These are phyloP conservation scores for Coemansia nantahalensis DNA, from an alignment of 192 early-diverging fungal genomes.

Conservation along the genomic window DNA sequence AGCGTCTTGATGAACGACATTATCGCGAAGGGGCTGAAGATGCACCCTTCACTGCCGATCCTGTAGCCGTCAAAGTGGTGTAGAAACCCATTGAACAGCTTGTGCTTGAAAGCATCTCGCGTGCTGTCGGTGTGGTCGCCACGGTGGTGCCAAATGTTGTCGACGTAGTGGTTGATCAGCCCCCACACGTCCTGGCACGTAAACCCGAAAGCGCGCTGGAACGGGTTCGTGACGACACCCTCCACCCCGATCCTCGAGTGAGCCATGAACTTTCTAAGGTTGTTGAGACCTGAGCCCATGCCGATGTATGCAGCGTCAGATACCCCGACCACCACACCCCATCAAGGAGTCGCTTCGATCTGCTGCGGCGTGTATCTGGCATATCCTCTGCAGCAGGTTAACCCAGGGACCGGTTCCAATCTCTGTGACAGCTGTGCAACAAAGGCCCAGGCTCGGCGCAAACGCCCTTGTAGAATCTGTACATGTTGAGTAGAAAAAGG, in stretches of 20 bases:
- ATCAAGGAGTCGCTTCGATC: too few species aligned
- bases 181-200: slow-evolving; percentile 4
- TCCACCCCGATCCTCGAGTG: background rate
- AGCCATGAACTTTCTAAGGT: background rate
- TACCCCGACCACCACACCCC: slow-evolving; percentile 5
- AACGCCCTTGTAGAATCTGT: too few species aligned
- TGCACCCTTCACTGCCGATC: background rate
- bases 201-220: slow-evolving; percentile 11
- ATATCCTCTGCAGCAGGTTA: too few species aligned
- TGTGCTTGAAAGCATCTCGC: background rate
- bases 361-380: too few species aligned
- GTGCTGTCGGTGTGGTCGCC: too few species aligned
- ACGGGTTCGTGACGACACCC: background rate
- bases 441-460: too few species aligned
- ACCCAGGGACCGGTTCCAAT: too few species aligned
- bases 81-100: background rate
- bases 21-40: slow-evolving; percentile 1
- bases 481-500: too few species aligned
- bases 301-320: background rate
- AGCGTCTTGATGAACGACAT: background rate
- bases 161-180: background rate
- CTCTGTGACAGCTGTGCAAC: too few species aligned
- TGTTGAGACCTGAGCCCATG: slow-evolving; percentile 9
- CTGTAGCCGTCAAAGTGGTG: slow-evolving; percentile 8
- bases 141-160: background rate